These are phyloP conservation scores for Dionaea muscipula DNA, from an alignment of 179 eudicot genomes.

Conservation along the genomic window DNA sequence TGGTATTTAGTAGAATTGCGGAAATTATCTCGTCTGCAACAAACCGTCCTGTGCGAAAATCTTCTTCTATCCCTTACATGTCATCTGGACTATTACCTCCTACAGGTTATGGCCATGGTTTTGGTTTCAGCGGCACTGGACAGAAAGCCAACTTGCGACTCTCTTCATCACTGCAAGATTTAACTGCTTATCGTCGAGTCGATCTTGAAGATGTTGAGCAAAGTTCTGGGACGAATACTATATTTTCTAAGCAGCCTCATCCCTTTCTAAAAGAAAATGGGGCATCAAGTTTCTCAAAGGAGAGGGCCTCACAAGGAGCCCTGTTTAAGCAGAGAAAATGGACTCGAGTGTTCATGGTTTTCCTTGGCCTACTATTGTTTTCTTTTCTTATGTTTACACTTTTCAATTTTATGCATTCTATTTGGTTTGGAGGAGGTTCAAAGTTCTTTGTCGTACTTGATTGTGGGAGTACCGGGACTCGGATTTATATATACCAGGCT, in stretches of 20 bases:
- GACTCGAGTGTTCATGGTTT: constrained; percentile 33
- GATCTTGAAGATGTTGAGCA: constrained; percentile 46
- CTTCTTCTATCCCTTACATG: constrained; percentile 37
- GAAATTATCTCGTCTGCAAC: constrained; percentile 41
- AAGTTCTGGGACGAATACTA: constrained; percentile 21
- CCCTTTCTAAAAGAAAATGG: constrained; percentile 33
- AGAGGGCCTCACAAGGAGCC: constrained; percentile 36
- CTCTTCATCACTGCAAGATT: constrained; percentile 87
- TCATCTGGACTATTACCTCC: constrained; percentile 57
- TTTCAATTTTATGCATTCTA: constrained; percentile 30
- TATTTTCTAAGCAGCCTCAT: constrained; percentile 29
- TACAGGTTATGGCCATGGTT: constrained; percentile 33
- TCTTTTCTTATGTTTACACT: constrained; percentile 32
- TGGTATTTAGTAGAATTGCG: constrained; percentile 46
- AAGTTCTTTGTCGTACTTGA: constrained; percentile 82
- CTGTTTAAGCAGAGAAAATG: constrained; percentile 36
- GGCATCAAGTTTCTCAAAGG: constrained; percentile 67
- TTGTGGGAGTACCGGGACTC: constrained; percentile 96
- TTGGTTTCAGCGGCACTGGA: constrained; percentile 28
- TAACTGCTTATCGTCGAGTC: constrained; percentile 49
- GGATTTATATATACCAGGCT: constrained; percentile 79
- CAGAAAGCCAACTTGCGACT: constrained; percentile 39
- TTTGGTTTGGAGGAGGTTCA: constrained; percentile 51
- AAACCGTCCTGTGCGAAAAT: constrained; percentile 35
- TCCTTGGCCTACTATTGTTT: constrained; percentile 46